These are phyloP conservation scores for Thymus mandschuricus DNA, from an alignment of 257 asterid species.

Conservation along the genomic window DNA sequence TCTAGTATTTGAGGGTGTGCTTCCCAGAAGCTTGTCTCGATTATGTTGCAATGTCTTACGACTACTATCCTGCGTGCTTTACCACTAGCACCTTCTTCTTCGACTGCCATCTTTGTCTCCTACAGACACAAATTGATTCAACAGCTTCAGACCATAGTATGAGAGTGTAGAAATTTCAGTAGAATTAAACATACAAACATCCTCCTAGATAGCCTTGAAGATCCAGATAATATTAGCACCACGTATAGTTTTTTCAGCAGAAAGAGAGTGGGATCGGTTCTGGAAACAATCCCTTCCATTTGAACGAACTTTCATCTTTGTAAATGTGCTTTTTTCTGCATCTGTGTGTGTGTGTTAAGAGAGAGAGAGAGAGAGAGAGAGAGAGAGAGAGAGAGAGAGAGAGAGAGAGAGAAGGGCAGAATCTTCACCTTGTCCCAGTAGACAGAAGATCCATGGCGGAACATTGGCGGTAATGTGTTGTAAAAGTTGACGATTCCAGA, in stretches of 20 bases:
- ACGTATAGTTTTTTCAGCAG: background rate
- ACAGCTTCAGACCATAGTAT: background rate
- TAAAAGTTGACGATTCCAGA: slow-evolving; percentile 59
- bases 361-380: slow-evolving; percentile 8
- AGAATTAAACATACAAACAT: background rate
- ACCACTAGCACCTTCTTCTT: slow-evolving; percentile 37
- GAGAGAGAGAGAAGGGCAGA: slow-evolving; percentile 23
- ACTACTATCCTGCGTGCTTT: slow-evolving; percentile 52
- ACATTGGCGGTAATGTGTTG: slow-evolving; percentile 57
- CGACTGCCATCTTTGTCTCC: slow-evolving; percentile 41
- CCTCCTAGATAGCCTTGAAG: background rate
- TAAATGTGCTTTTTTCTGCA: no score
- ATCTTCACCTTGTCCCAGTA: slow-evolving; percentile 63
- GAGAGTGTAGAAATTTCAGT: background rate
- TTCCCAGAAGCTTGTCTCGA: slow-evolving; percentile 68
- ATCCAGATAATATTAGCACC: background rate
- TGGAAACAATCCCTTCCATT: no score
- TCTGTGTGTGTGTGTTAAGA: background rate
- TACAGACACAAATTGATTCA: slow-evolving; percentile 17
- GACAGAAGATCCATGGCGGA: slow-evolving; percentile 79
- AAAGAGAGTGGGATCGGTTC: background rate
- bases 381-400: slow-evolving; percentile 6
- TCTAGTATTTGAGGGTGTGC: slow-evolving; percentile 66
- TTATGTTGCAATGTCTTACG: slow-evolving; percentile 62
- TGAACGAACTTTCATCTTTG: no score